These are phyloP conservation scores for Endotrypanum monterogeii DNA, from an alignment of 208 protist species.

Conservation along the genomic window DNA sequence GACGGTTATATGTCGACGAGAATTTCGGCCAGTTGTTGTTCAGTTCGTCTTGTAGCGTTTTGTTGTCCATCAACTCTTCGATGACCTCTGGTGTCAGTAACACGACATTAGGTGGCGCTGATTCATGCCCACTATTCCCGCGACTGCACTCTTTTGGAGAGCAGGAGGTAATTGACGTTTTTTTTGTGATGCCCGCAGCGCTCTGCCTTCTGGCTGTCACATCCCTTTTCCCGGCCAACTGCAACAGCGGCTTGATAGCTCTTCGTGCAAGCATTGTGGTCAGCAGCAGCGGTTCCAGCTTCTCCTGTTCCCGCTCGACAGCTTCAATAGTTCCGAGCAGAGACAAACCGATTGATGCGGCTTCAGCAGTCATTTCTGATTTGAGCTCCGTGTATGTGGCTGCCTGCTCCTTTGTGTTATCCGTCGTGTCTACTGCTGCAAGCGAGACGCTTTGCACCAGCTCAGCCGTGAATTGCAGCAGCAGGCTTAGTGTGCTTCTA, in stretches of 20 bases:
- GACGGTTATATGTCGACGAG: slow-evolving; percentile 23
- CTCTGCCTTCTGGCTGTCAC: neutral
- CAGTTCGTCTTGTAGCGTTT: slow-evolving; percentile 26
- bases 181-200: neutral
- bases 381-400: slow-evolving; percentile 12
- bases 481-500: slow-evolving; percentile 19
- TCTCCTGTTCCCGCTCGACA: slow-evolving; percentile 19
- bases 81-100: slow-evolving; percentile 22
- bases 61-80: slow-evolving; percentile 25
- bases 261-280: slow-evolving; percentile 30
- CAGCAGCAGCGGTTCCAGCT: slow-evolving; percentile 31
- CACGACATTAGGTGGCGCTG: neutral
- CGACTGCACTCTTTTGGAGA: neutral
- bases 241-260: slow-evolving; percentile 22
- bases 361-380: neutral
- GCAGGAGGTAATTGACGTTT: neutral
- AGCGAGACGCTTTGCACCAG: slow-evolving; percentile 17
- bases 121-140: neutral
- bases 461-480: slow-evolving; percentile 23
- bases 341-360: slow-evolving; percentile 3
- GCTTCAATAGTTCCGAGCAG: slow-evolving; percentile 15
- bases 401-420: neutral
- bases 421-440: neutral
- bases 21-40: slow-evolving; percentile 26
- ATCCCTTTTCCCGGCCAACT: slow-evolving; percentile 5